Base-by-base conservation (phyloP, 139 green algal genomes). In the Helicosporidium sp. region DNA sequence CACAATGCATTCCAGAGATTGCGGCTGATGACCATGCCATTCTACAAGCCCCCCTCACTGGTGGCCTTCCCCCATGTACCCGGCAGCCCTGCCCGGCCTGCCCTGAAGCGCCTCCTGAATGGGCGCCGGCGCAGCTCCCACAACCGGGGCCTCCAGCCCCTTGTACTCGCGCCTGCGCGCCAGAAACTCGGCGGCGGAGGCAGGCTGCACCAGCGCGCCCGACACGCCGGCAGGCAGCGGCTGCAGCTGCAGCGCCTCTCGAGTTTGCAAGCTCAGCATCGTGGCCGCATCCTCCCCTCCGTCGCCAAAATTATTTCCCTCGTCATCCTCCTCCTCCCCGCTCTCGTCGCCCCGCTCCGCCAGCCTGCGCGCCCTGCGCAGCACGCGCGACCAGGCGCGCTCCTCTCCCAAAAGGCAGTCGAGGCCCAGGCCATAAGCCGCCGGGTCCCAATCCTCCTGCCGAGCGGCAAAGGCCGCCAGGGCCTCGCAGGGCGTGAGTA, bases 401-500 rank as follows among this genome's bases (percentile, higher is more conserved):
- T 1, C 10, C 31, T 37, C 31, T 18, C 31, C 31, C 31, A 37
- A 13, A 18, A 37, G 10, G 13, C 31, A 10, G 10, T 37, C 10
- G 31, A 37, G 10, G 31, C 31, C 69, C 2, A 67, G 49, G 29
- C 49, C 31, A 26, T 56, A 62, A 26, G 36, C 24, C 8, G 35
- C 22, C 5, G 48, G 45, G 4, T 61, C 56, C 54, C 54, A 72
- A 26, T 46, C 43, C 12, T 5, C 20, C 12, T 47, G 59, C 3
- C n/a, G n/a, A 28, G 41, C 39, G 25, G 53, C 29, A 17, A 80
- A 75, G 13, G 82, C 80, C 26, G 84, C 55, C 25, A 71, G 48
- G 1, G 85, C 87, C 62, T 96, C 87, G 45, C 76, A 77, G 0
- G 84, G 82, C 0, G 82, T 93, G 53, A 95, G 80, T 54, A 95